Evolutionary conservation across 2,329 filamentous ascomycete species (phyloP).

Genomic region (Rachicladosporium sp.): DNA sequence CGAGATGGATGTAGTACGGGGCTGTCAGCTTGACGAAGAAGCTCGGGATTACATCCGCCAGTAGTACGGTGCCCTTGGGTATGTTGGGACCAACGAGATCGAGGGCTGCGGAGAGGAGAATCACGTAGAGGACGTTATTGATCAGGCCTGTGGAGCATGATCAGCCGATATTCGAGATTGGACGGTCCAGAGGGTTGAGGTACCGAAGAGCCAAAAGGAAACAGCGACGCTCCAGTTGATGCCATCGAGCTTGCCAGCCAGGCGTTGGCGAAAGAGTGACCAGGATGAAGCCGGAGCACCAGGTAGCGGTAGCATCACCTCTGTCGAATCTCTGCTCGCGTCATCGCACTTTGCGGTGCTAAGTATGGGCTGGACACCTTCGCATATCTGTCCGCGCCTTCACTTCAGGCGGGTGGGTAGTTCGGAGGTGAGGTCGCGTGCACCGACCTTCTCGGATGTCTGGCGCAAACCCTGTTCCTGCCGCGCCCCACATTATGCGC

Average conservation of each 20-base stretch:
- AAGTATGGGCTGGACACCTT: too few species aligned
- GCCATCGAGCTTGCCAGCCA: slow-evolving; percentile 51
- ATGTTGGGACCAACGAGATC: slow-evolving; percentile 80
- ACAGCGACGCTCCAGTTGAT: slow-evolving; percentile 59
- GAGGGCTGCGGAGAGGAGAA: slow-evolving; percentile 88
- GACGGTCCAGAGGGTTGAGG: too few species aligned
- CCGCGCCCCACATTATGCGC: too few species aligned
- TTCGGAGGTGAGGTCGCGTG: too few species aligned
- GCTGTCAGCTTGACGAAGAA: slow-evolving; percentile 79
- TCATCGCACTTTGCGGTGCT: too few species aligned
- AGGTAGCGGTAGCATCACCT: slow-evolving; percentile 38
- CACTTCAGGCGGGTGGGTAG: too few species aligned
- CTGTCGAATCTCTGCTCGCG: too few species aligned
- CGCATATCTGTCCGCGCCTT: too few species aligned
- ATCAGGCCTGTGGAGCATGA: slow-evolving; percentile 53
- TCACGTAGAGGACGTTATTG: slow-evolving; percentile 96
- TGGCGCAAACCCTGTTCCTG: too few species aligned
- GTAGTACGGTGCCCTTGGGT: slow-evolving; percentile 83
- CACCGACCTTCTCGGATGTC: too few species aligned
- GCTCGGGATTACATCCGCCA: slow-evolving; percentile 82
- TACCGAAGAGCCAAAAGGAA: slow-evolving; percentile 93
- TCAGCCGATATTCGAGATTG: not conserved
- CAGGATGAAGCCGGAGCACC: slow-evolving; percentile 54
- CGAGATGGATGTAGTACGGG: slow-evolving; percentile 83
- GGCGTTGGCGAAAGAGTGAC: slow-evolving; percentile 56